Evolutionary conservation across 768 basidiomycete genomes (phyloP), one percentile per base, ranked within the genome.

Genomic region (Macrolepiota fuliginosa): DNA sequence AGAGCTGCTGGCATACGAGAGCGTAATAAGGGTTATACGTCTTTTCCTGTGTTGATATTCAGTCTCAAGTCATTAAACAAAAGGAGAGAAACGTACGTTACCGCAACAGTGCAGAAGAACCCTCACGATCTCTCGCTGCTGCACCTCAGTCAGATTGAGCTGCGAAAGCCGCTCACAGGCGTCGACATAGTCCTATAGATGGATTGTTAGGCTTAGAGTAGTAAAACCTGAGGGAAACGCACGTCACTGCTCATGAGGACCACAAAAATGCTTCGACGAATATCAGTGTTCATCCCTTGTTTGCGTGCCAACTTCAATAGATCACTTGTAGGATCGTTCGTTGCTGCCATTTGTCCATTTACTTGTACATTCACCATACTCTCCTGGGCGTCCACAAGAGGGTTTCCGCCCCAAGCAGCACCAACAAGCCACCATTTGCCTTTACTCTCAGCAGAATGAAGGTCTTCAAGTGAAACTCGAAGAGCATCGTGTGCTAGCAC

Each of bases 371-470:
- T 52, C 3, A 69, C 62, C 2, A 64, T 52, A 36, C 71, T 71
- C 22, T 71, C 67, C 61, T 83, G 83, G 47, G 81, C 83, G 59
- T 98, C 96, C 19, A 88, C 80, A 3, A 98, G 82, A 7, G 97
- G 96, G 68, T 98, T 88, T 1, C 96, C 96, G 35, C 83, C 83
- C 96, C 96, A 99, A 0, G 92, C 96, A 1, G 96, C 94, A 17
- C 96, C 97, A 37, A 98, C 92, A 1, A 98, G 81, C 96, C 97
- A 98, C 97, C 97, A 98, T 76, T 97, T 97, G 4, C 96, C 97
- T 70, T 88, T 91, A 11, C 82, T 90, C 59, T 92, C 87, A 1
- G 94, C 88, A 0, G 87, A 84, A 62, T 85, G 91, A 4, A 98
- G 81, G 73, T 98, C 96, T n/a, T 80, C 79, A 24, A 98, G 79